Conservation (phyloP, 352 stramenopile genomes). For the Pythium rhizo-oryzae region DNA sequence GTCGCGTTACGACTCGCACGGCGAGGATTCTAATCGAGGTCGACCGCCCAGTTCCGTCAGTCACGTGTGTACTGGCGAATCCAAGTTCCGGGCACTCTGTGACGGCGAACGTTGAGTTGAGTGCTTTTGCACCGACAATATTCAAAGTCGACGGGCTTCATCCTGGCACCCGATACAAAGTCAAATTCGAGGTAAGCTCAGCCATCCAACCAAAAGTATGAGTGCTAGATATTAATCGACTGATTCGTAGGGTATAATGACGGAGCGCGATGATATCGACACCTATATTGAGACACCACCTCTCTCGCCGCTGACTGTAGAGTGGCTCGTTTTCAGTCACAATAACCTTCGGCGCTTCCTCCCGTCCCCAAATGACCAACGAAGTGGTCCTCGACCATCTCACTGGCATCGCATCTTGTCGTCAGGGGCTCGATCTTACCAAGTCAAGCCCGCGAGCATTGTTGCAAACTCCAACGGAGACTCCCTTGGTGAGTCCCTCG, state of each 20-base stretch:
- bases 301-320: slow-evolving; percentile 36
- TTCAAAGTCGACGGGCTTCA: slow-evolving; percentile 63
- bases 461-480: slow-evolving; percentile 42
- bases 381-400: not conserved
- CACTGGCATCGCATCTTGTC: slow-evolving; percentile 49
- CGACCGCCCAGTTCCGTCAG: slow-evolving; percentile 42
- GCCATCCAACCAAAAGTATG: not conserved
- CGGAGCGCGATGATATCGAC: slow-evolving; percentile 18
- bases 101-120: slow-evolving; percentile 30
- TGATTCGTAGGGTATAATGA: slow-evolving; percentile 42
- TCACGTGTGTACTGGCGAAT: slow-evolving; percentile 39
- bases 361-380: not conserved
- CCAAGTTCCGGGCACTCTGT: slow-evolving; percentile 4
- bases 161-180: slow-evolving; percentile 53
- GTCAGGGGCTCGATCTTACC: slow-evolving; percentile 41
- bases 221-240: not conserved
- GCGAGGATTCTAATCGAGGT: slow-evolving; percentile 67
- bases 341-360: slow-evolving; percentile 41
- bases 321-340: slow-evolving; percentile 59
- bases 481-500: slow-evolving; percentile 38
- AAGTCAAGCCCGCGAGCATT: slow-evolving; percentile 34
- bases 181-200: slow-evolving; percentile 54
- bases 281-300: slow-evolving; percentile 44
- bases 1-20: slow-evolving; percentile 52
- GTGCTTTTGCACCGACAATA: slow-evolving; percentile 56